phyloP scores from a whole-genome alignment of 805 yeast species.

The Sporopachydermia quercuum region DNA sequence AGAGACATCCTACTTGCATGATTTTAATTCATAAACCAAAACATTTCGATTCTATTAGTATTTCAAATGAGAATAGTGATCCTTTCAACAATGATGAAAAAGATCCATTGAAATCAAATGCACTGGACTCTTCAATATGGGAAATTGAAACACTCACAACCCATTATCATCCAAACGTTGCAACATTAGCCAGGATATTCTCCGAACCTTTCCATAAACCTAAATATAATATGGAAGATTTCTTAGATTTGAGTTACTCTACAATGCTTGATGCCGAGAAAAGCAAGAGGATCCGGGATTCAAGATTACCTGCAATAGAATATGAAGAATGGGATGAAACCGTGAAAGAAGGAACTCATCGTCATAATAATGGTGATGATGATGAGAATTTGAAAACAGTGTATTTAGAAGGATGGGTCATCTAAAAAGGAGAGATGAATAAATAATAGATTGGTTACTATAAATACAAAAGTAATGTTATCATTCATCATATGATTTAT shows the following conservation, averaged over 20 bases:
- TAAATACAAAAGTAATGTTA: constrained; percentile 2
- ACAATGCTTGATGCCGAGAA: constrained; percentile 49
- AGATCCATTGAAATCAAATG: constrained; percentile 70
- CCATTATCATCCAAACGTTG: constrained; percentile 93
- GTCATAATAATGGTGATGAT: constrained; percentile 5
- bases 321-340: constrained; percentile 37
- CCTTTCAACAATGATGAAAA: constrained; percentile 48
- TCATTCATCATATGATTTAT: constrained; percentile 3
- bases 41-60: constrained; percentile 10
- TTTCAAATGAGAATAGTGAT: constrained; percentile 33
- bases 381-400: constrained; percentile 8
- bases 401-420: constrained; percentile 2
- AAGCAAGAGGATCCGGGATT: constrained; percentile 42
- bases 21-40: constrained; percentile 47
- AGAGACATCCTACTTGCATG: constrained; percentile 92
- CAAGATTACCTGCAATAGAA: constrained; percentile 60
- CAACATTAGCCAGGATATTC: constrained; percentile 78
- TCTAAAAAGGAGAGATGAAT: neutral
- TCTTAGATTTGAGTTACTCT: constrained; percentile 78
- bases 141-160: constrained; percentile 65
- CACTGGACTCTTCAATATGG: constrained; percentile 83
- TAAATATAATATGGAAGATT: constrained; percentile 83
- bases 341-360: constrained; percentile 16
- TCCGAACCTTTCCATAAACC: constrained; percentile 83
- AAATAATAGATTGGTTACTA: constrained; percentile 3